phyloP scores from a whole-genome alignment of 352 stramenopile genomes.

The Pythium angustatum region DNA sequence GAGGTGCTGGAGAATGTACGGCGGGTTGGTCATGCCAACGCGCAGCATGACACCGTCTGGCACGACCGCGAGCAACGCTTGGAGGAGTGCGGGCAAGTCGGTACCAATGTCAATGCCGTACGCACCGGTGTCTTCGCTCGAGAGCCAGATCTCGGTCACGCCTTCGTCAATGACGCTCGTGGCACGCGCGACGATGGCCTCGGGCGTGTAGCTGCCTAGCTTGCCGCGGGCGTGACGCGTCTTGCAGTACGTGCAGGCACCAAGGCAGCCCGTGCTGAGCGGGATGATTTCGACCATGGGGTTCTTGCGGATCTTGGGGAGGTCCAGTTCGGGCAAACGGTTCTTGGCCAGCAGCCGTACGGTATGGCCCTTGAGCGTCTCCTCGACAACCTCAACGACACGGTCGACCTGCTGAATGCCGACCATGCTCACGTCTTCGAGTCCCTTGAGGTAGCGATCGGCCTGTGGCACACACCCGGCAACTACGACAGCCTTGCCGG shows the following conservation, averaged over 20 bases:
- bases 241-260: conserved; percentile 94
- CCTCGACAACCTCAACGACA: conserved; percentile 90
- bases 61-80: conserved; percentile 62
- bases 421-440: conserved; percentile 87
- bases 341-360: conserved; percentile 85
- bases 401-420: conserved; percentile 92
- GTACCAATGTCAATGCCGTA: conserved; percentile 91
- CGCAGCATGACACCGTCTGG: conserved; percentile 85
- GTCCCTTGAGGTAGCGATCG: conserved; percentile 77
- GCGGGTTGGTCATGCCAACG: conserved; percentile 93
- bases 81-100: conserved; percentile 71
- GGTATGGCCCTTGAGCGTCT: conserved; percentile 90
- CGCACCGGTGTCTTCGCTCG: conserved; percentile 90
- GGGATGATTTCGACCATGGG: conserved; percentile 92
- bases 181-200: conserved; percentile 74
- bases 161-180: conserved; percentile 71
- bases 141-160: conserved; percentile 92
- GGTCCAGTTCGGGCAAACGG: conserved; percentile 79
- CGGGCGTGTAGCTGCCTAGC: conserved; percentile 84
- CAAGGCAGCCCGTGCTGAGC: conserved; percentile 90
- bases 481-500: conserved; percentile 88
- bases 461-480: conserved; percentile 91
- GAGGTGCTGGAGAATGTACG: conserved; percentile 90
- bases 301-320: conserved; percentile 93
- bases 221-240: conserved; percentile 91